Conservation (phyloP, 352 stramenopile species). For the Phytopythium delawarense region DNA sequence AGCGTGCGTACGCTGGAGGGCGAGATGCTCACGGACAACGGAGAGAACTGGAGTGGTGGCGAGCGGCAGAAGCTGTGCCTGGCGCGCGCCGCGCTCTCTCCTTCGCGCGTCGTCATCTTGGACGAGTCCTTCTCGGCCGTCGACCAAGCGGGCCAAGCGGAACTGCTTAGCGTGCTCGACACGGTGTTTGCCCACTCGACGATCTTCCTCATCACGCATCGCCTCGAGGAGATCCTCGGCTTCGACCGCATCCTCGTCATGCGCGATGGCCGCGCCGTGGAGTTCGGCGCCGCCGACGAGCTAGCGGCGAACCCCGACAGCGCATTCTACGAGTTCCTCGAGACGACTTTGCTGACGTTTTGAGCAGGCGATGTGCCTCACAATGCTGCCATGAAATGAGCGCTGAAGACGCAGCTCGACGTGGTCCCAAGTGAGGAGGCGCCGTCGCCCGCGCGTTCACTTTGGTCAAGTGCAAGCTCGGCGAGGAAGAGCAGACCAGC, state of each 20-base stretch:
- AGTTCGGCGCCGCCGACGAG: constrained; percentile 39
- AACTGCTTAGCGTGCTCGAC: constrained; percentile 80
- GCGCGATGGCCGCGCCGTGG: constrained; percentile 24
- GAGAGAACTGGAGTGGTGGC: constrained; percentile 94
- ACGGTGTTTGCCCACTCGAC: constrained; percentile 90
- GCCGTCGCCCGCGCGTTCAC: no score
- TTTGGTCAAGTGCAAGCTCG: no score
- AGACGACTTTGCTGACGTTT: constrained; percentile 41
- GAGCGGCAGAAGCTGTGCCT: constrained; percentile 97
- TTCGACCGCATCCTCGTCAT: constrained; percentile 37
- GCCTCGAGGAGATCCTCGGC: constrained; percentile 87
- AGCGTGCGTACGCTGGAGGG: constrained; percentile 26
- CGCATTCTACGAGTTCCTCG: constrained; percentile 45
- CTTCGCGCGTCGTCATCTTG: constrained; percentile 85
- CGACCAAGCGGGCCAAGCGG: constrained; percentile 47
- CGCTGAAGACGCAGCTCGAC: neutral
- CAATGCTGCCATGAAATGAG: neutral
- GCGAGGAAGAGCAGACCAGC: no score
- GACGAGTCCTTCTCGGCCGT: constrained; percentile 84
- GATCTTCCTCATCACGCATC: constrained; percentile 95
- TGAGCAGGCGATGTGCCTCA: neutral
- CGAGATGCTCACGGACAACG: constrained; percentile 72
- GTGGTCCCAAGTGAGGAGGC: no score
- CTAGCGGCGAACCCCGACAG: constrained; percentile 32
- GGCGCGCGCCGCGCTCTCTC: constrained; percentile 89